Base-by-base conservation (phyloP, 768 basidiomycete species). In the Tulasnella sp. region DNA sequence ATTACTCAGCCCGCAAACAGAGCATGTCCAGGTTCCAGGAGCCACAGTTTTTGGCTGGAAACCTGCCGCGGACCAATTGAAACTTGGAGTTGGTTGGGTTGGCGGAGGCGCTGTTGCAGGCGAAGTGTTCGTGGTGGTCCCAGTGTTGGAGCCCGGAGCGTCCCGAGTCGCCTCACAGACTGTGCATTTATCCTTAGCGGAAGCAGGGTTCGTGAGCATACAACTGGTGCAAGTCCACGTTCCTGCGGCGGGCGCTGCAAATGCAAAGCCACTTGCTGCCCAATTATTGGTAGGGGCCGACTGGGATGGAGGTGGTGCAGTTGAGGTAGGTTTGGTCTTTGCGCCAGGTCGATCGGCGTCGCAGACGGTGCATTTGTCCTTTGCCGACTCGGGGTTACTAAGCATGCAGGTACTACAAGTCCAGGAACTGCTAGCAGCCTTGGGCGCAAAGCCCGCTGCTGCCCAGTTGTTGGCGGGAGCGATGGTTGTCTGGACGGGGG, bases 401-500 rank as follows among this genome's bases (percentile, higher is more conserved):
- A 86, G 79, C 80, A 82, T 83, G 77, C 92, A 93, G 3, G 81
- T 79, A 0, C 81, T 82, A 80, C 91, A 93, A 19, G 79, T 87
- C 91, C 91, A 93, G n/a, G 78, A 79, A 29, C 79, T 82, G 38
- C 39, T 49, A 36, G 73, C 54, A 67, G 78, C 73, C 37, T 76
- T 31, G 25, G 88, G 86, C 78, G 87, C 89, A 74, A 87, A 81
- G 3, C 89, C 91, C 0, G 89, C 89, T 12, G 88, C 89, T 1
- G 86, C 84, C 87, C 88, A 91, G 79, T 91, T 84, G 76, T 68
- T 36, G 12, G 67, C 31, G 29, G 78, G 39, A 22, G 31, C 11
- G 11, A n/a, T 15, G 37, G 69, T 7, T 3, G 25, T 36, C 19
- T 29, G 42, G 12, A 8, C 69, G 7, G 19, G n/a, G 1, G 5